phyloP scores from a whole-genome alignment of 495 filamentous ascomycete genomes.

The Amphirosellinia nigrospora region DNA sequence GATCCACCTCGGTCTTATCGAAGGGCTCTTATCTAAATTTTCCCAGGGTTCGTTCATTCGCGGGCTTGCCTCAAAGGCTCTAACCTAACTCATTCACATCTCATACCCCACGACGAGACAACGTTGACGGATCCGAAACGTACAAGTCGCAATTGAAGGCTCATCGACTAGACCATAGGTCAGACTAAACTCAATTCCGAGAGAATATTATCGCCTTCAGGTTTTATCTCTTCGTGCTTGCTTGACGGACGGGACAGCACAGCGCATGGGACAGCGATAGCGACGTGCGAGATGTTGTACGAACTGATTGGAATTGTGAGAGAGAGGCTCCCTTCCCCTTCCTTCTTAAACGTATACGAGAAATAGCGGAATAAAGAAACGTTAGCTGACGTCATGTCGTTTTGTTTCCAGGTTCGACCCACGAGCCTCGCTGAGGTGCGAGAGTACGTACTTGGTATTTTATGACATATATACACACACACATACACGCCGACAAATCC shows the following conservation, averaged over 20 bases:
- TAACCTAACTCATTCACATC: too few relatives aligned
- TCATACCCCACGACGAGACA: not conserved
- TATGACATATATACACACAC: too few relatives aligned
- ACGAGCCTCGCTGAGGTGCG: slow-evolving; percentile 88
- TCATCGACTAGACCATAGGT: not conserved
- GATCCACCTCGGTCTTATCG: not conserved
- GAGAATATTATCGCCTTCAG: too few relatives aligned
- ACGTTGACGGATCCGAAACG: not conserved
- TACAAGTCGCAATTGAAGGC: not conserved
- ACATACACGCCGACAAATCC: not conserved
- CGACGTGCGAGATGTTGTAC: slow-evolving; percentile 78
- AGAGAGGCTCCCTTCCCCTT: slow-evolving; percentile 31
- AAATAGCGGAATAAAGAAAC: too few relatives aligned
- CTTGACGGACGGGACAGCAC: not conserved
- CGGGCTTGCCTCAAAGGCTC: too few relatives aligned
- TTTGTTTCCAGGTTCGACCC: slow-evolving; percentile 73
- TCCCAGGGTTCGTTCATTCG: not conserved
- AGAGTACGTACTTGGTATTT: slow-evolving; percentile 70
- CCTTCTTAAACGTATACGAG: too few relatives aligned
- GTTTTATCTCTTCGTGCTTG: not conserved
- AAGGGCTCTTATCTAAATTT: not conserved
- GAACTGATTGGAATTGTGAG: slow-evolving; percentile 94
- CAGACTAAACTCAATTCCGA: too few relatives aligned
- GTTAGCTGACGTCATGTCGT: not conserved
- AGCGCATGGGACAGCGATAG: not conserved